Base-by-base conservation (phyloP, 1,284 basidiomycete genomes). In the Ustilago esculenta region DNA sequence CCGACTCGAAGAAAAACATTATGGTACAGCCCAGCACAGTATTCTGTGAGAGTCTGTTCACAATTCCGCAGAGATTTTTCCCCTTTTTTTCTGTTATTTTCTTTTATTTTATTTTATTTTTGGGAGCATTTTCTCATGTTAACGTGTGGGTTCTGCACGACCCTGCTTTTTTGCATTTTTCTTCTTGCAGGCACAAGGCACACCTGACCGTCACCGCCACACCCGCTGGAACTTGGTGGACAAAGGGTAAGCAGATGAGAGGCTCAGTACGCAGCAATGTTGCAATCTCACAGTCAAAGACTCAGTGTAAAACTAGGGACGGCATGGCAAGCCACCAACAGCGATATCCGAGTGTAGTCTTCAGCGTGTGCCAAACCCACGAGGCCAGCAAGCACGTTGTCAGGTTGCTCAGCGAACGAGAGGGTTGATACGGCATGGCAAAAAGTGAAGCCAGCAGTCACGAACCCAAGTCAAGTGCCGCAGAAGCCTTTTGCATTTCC, bases 1-100 rank as follows among this genome's bases (percentile, higher is more conserved):
- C 43, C 42, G 9, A 18, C 3, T 12, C 5, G 12, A 32, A 41
- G 24, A 57, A 29, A 14, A 33, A 27, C 9, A 25, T 34, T 34
- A 41, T 30, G 45, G 57, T 49, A 54, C 57, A 60, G 50, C 50
- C 39, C 21, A 60, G 51, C 45, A 41, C 58, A 43, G 40, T 18
- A 8, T 5, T 11, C 12, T 12, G 14, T 7, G 41, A 35, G 34
- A 40, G 40, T 36, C 49, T 43, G 32, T 43, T 51, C 40, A 39
- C 7, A 29, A 12, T 29, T 29, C 27, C 12, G 6, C 12, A 29
- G 27, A 12, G 27, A 29, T 29, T 29, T 39, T 30, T 37, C 34
- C 24, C 14, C 14, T 23, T 5, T 6, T 1, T 36, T 17, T 18
- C 12, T 46, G 23, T n/a, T n/a, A n/a, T n/a, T n/a, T n/a, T n/a